phyloP scores from a whole-genome alignment of 78 protist genomes.

The Bodo saltans region DNA sequence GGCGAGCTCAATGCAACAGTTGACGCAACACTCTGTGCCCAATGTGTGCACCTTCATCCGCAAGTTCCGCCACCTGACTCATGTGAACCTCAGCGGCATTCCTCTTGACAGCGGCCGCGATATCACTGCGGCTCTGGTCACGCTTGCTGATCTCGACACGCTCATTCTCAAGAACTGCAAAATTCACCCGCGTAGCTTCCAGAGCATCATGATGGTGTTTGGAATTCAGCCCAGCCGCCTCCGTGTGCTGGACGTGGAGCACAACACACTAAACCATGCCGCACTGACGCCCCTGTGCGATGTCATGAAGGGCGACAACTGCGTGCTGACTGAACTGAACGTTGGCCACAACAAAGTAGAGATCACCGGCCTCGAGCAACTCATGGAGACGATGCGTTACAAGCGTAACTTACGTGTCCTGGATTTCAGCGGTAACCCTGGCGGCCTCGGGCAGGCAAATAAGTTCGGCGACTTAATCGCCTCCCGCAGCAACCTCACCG shows the following conservation, averaged over 20 bases:
- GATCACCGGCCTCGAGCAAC: not conserved
- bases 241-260: not conserved
- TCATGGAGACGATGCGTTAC: not conserved
- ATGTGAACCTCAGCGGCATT: not conserved
- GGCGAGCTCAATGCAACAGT: not conserved
- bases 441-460: not conserved
- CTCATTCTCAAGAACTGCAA: not conserved
- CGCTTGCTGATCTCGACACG: not conserved
- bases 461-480: not conserved
- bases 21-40: conserved; percentile 4
- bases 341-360: not conserved
- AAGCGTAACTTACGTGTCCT: not conserved
- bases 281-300: not conserved
- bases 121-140: not conserved
- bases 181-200: not conserved
- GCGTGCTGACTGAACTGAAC: not conserved
- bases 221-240: not conserved
- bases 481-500: not conserved
- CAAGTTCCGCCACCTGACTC: not conserved
- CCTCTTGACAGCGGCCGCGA: not conserved
- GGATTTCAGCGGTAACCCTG: conserved; percentile 19
- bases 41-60: not conserved
- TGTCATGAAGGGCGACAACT: not conserved
- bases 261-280: not conserved
- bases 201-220: not conserved